These are phyloP conservation scores for Nematodospora anomalae DNA, from an alignment of 1,139 yeast species.

Conservation along the genomic window DNA sequence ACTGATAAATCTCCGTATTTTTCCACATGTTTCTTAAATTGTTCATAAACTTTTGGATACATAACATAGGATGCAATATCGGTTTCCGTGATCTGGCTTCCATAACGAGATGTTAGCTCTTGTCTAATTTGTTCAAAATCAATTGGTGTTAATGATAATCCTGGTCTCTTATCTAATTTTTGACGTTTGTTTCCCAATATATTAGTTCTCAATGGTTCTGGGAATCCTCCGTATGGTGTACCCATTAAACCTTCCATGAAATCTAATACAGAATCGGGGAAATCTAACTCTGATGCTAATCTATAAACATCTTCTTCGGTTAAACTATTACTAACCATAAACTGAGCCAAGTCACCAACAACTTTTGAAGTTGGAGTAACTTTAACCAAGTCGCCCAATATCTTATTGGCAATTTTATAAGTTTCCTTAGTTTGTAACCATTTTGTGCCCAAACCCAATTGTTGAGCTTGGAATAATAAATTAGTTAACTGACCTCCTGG, in stretches of 20 bases:
- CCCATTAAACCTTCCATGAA: constrained; percentile 99
- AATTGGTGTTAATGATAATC: constrained; percentile 80
- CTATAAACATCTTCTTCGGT: constrained; percentile 80
- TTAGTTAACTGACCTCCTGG: constrained; percentile 99
- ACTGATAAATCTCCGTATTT: constrained; percentile 91
- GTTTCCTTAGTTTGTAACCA: constrained; percentile 96
- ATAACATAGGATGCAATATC: constrained; percentile 94
- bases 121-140: constrained; percentile 69
- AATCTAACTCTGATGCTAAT: constrained; percentile 86
- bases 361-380: constrained; percentile 99
- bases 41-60: constrained; percentile 97
- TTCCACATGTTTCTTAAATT: constrained; percentile 69
- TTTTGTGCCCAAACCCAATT: constrained; percentile 92
- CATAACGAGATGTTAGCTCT: constrained; percentile 68
- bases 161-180: constrained; percentile 87
- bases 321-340: constrained; percentile 94
- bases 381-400: constrained; percentile 94
- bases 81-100: constrained; percentile 64
- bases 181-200: constrained; percentile 82
- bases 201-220: constrained; percentile 94
- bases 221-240: constrained; percentile 99
- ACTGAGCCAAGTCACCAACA: constrained; percentile 98
- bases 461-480: constrained; percentile 97
- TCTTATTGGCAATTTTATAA: constrained; percentile 82
- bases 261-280: constrained; percentile 97